These are phyloP conservation scores for Diutina rugosa DNA, from an alignment of 1,139 yeast species.

Conservation along the genomic window DNA sequence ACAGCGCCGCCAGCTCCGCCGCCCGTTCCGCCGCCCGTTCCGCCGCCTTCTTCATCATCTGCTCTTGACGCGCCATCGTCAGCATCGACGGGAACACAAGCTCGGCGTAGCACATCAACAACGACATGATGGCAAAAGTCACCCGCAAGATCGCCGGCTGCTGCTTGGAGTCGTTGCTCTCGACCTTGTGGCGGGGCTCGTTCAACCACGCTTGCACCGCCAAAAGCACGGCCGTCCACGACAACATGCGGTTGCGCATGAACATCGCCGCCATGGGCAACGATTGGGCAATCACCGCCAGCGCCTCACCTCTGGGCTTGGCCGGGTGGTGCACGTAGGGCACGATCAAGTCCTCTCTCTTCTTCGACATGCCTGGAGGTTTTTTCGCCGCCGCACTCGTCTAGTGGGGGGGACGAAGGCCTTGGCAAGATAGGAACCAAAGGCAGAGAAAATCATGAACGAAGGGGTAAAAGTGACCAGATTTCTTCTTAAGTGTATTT, in stretches of 20 bases:
- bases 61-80: neutral
- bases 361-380: neutral
- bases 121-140: slow-evolving; percentile 31
- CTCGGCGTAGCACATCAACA: slow-evolving; percentile 43
- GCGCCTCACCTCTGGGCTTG: slow-evolving; percentile 32
- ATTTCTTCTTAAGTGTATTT: no score
- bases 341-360: slow-evolving; percentile 1
- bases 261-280: slow-evolving; percentile 64
- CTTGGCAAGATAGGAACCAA: neutral
- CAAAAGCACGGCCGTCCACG: slow-evolving; percentile 17
- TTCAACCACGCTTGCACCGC: slow-evolving; percentile 28
- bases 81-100: slow-evolving; percentile 19
- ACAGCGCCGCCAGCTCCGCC: neutral
- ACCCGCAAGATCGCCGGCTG: slow-evolving; percentile 35
- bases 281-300: slow-evolving; percentile 39
- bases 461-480: neutral
- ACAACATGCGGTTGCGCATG: slow-evolving; percentile 15
- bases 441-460: neutral
- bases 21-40: neutral
- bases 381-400: neutral
- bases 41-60: neutral
- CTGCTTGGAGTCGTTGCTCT: slow-evolving; percentile 11
- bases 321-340: slow-evolving; percentile 35
- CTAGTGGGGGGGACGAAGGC: neutral
- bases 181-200: slow-evolving; percentile 10